Evolutionary conservation across 2,329 filamentous ascomycete genomes (phyloP).

Genomic region (Rhynchosporium agropyri): DNA sequence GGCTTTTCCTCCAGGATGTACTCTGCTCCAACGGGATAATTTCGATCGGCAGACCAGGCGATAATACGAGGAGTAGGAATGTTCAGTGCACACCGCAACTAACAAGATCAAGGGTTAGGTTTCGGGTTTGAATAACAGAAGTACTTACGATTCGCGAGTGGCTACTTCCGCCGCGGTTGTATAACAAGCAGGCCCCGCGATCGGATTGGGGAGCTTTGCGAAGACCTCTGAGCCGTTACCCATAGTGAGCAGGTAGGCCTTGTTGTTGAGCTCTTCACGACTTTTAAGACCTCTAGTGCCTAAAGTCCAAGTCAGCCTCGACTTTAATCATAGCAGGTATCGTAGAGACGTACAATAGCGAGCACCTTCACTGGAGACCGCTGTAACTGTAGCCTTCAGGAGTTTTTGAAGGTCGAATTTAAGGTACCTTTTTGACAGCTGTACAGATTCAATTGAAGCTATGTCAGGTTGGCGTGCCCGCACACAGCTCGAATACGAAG

Average conservation of each 20-base stretch:
- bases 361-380: neutral
- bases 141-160: slow-evolving; percentile 33
- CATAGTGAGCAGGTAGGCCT: neutral
- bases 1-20: slow-evolving; percentile 21
- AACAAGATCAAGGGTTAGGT: neutral
- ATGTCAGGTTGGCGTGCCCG: too few relatives aligned
- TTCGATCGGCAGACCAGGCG: slow-evolving; percentile 19
- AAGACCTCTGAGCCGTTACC: neutral
- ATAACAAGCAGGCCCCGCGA: neutral
- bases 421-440: too few relatives aligned
- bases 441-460: too few relatives aligned
- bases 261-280: neutral
- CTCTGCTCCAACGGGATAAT: slow-evolving; percentile 12
- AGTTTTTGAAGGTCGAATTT: too few relatives aligned
- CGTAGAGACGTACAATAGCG: neutral
- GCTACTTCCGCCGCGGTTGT: slow-evolving; percentile 19
- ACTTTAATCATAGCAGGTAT: neutral
- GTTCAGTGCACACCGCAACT: slow-evolving; percentile 18
- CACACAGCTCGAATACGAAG: neutral
- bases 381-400: too few relatives aligned
- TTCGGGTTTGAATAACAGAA: neutral
- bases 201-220: neutral
- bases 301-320: neutral
- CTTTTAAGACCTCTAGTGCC: neutral
- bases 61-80: slow-evolving; percentile 20